These are phyloP conservation scores for Quercus suber DNA, from an alignment of 306 rosid genomes.

Conservation along the genomic window DNA sequence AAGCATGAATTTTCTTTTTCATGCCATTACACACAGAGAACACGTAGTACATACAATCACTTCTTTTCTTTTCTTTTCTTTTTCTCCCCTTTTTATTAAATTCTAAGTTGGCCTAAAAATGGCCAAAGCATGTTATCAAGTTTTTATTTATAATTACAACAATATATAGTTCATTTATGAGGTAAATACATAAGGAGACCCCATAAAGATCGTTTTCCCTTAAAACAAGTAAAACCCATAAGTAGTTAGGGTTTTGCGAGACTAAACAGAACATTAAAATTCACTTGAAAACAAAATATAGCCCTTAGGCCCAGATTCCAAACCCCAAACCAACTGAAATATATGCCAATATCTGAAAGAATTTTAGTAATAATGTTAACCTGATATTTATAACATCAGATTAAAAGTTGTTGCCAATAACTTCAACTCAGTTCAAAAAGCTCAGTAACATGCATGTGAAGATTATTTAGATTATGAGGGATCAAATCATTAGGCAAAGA, in stretches of 20 bases:
- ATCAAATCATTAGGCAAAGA: neutral
- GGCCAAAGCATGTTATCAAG: too few relatives aligned
- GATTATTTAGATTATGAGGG: neutral
- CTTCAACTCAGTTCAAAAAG: neutral
- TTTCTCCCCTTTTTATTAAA: too few relatives aligned
- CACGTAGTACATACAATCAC: neutral
- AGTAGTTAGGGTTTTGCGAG: neutral
- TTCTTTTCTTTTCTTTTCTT: too few relatives aligned
- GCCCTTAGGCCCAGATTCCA: neutral
- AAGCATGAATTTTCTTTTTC: neutral
- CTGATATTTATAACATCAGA: neutral
- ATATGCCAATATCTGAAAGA: neutral
- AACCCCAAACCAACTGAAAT: neutral
- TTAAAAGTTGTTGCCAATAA: neutral
- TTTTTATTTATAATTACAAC: neutral
- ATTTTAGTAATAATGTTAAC: neutral
- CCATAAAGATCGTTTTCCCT: neutral
- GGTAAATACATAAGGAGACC: neutral
- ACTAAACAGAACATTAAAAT: neutral
- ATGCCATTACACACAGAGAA: neutral
- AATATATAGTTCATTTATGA: neutral
- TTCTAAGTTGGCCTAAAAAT: too few relatives aligned
- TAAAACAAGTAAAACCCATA: neutral
- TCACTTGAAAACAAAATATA: neutral
- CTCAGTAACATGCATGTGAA: neutral